Conservation (phyloP, 2,329 filamentous ascomycete species). For the Colletotrichum horii region DNA sequence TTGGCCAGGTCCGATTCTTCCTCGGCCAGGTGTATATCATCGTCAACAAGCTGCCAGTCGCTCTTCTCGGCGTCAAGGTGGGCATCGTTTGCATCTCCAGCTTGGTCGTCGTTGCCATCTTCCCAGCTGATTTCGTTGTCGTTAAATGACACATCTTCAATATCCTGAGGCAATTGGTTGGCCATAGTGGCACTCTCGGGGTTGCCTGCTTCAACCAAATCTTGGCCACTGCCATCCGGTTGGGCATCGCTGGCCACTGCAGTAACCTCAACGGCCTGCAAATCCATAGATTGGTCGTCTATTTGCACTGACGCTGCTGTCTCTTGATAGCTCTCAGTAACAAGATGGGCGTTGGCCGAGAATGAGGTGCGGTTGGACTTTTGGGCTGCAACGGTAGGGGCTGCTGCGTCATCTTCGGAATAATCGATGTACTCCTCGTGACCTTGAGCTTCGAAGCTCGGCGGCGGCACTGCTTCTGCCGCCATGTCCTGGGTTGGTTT, state of each 20-base stretch:
- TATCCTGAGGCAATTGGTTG: not conserved
- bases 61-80: not conserved
- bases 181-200: not conserved
- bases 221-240: not conserved
- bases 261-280: not conserved
- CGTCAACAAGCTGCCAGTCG: slow-evolving; percentile 8
- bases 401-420: slow-evolving; percentile 18
- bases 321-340: not conserved
- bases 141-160: not conserved
- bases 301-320: slow-evolving; percentile 5
- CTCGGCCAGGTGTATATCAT: not conserved
- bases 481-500: not conserved
- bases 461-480: slow-evolving; percentile 1
- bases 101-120: not conserved
- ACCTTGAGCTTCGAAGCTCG: slow-evolving; percentile 7
- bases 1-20: slow-evolving; percentile 14
- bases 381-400: not conserved
- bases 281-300: slow-evolving; percentile 25
- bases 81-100: not conserved
- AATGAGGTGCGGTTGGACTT: slow-evolving; percentile 1
- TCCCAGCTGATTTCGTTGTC: slow-evolving; percentile 26
- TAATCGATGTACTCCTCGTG: slow-evolving; percentile 21
- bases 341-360: slow-evolving; percentile 2
- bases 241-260: not conserved
- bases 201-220: not conserved